Evolutionary conservation across 108 stramenopile genomes (phyloP).

Genomic region (Fragilaria radians): DNA sequence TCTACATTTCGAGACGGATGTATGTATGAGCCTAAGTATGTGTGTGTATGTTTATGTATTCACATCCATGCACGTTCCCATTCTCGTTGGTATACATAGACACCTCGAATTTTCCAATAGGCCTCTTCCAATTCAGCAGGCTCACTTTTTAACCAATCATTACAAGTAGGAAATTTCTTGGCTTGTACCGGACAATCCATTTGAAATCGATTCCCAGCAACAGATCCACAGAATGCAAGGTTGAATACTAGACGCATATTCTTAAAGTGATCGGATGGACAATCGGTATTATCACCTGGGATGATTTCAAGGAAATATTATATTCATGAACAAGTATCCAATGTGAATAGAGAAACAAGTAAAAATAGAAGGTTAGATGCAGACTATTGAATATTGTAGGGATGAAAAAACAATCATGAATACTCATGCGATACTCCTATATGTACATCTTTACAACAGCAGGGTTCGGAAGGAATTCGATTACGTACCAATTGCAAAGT

Average conservation of each 20-base stretch:
- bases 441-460: too few species aligned
- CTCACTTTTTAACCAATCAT: slow-evolving; percentile 69
- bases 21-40: too few species aligned
- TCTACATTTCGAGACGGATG: too few species aligned
- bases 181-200: slow-evolving; percentile 67
- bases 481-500: slow-evolving; percentile 65
- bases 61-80: slow-evolving; percentile 34
- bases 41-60: too few species aligned
- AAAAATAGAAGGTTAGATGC: not conserved
- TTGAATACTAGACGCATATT: slow-evolving; percentile 88
- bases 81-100: slow-evolving; percentile 79
- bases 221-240: slow-evolving; percentile 82
- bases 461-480: too few species aligned
- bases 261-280: slow-evolving; percentile 64
- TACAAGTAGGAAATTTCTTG: slow-evolving; percentile 56
- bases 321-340: too few species aligned
- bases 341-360: not conserved
- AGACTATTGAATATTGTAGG: not conserved
- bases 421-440: not conserved
- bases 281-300: slow-evolving; percentile 61
- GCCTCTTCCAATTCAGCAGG: slow-evolving; percentile 69
- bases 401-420: not conserved
- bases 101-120: slow-evolving; percentile 85
- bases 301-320: too few species aligned
- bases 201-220: slow-evolving; percentile 75